phyloP scores from a whole-genome alignment of 208 protist species.

The Herpetomonas muscarum region DNA sequence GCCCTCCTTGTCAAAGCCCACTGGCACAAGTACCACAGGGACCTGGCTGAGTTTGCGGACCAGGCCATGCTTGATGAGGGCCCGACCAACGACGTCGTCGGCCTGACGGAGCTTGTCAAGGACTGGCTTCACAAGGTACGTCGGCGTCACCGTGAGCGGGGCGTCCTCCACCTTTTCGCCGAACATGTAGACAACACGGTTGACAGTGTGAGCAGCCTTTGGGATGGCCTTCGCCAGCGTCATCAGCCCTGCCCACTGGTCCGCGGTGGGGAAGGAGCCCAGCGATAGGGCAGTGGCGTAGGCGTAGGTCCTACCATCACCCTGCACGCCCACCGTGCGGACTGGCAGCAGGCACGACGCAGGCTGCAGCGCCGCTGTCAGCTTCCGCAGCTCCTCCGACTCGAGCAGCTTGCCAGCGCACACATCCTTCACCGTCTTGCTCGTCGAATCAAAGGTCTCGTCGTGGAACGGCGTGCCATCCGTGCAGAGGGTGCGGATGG shows the following conservation, averaged over 20 bases:
- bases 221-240: constrained; percentile 87
- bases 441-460: constrained; percentile 37
- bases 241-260: constrained; percentile 75
- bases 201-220: constrained; percentile 88
- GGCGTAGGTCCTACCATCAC: constrained; percentile 96
- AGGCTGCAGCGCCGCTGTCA: constrained; percentile 14
- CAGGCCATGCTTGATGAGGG: constrained; percentile 76
- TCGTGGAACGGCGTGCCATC: constrained; percentile 61
- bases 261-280: constrained; percentile 30
- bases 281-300: constrained; percentile 86
- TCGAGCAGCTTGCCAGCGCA: constrained; percentile 13
- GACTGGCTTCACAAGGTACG: constrained; percentile 56
- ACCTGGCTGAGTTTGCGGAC: constrained; percentile 90
- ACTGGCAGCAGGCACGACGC: constrained; percentile 81
- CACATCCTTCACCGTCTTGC: constrained; percentile 24
- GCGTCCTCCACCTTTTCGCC: constrained; percentile 29
- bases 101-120: constrained; percentile 89
- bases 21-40: constrained; percentile 90
- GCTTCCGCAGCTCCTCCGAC: constrained; percentile 5
- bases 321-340: constrained; percentile 95
- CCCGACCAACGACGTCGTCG: constrained; percentile 85
- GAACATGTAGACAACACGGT: constrained; percentile 93
- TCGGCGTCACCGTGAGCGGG: constrained; percentile 58
- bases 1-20: constrained; percentile 74
- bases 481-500: constrained; percentile 94